phyloP scores from a whole-genome alignment of 2,329 filamentous ascomycete genomes.

The Pseudogymnoascus sp. region DNA sequence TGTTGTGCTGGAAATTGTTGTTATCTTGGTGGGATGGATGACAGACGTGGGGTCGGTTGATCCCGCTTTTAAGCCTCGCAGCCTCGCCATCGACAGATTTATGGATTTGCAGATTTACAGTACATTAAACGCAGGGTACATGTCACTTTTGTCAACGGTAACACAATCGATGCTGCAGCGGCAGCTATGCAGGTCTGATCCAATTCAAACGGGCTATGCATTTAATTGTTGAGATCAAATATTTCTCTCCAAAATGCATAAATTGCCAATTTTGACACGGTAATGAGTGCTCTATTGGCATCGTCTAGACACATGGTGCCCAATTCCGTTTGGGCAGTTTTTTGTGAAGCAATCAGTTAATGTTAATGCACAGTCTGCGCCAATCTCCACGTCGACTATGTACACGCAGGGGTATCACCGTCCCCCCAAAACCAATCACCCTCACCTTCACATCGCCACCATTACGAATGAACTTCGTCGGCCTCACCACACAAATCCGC shows the following conservation, averaged over 20 bases:
- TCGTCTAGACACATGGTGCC: not conserved
- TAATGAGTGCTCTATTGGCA: not conserved
- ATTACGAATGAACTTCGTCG: not conserved
- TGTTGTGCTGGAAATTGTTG: not conserved
- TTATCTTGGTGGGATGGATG: not conserved
- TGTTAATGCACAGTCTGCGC: not conserved
- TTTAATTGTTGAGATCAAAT: not conserved
- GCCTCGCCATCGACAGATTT: not conserved
- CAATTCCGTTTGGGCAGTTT: not conserved
- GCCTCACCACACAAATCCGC: constrained; percentile 1
- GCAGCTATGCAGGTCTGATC: not conserved
- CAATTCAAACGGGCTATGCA: not conserved
- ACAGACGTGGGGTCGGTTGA: constrained; percentile 9
- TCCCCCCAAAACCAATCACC: not conserved
- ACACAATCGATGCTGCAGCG: not conserved
- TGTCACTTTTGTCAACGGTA: not conserved
- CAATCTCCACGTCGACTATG: constrained; percentile 2
- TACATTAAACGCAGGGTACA: not conserved
- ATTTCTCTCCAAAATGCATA: not conserved
- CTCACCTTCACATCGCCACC: constrained; percentile 4
- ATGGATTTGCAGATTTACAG: not conserved
- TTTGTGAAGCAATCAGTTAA: not conserved
- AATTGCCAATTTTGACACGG: not conserved
- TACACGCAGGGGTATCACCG: constrained; percentile 4
- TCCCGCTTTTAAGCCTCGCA: constrained; percentile 8